Conservation (phyloP, 441 rosid genomes). For the Manihot esculenta region DNA sequence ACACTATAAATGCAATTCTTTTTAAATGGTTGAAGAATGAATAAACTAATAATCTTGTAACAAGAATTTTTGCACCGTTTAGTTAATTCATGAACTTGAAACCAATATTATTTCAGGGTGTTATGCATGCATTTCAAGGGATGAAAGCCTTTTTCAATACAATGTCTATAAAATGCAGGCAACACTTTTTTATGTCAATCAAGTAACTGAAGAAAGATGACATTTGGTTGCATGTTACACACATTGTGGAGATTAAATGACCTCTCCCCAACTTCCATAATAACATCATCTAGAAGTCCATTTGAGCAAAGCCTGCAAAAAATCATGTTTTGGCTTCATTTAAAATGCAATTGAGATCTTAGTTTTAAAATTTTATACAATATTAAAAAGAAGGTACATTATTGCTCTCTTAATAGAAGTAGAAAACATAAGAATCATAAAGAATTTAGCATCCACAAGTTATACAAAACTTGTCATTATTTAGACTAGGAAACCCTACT, state of each 20-base stretch:
- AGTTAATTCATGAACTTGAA: too few species aligned
- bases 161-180: too few species aligned
- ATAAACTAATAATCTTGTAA: not conserved
- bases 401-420: not conserved
- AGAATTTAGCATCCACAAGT: not conserved
- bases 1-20: not conserved
- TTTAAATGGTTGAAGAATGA: not conserved
- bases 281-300: slow-evolving; percentile 81
- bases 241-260: slow-evolving; percentile 89
- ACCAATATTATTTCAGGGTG: too few species aligned
- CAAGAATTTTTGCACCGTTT: too few species aligned
- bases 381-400: not conserved
- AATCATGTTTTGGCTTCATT: slow-evolving; percentile 1
- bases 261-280: slow-evolving; percentile 64
- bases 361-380: not conserved
- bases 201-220: not conserved
- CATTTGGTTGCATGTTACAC: slow-evolving; percentile 17
- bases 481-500: too few species aligned
- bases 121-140: too few species aligned
- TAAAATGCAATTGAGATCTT: not conserved
- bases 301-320: slow-evolving; percentile 70
- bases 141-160: too few species aligned
- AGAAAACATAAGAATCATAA: not conserved
- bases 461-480: too few species aligned
- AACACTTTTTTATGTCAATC: too few species aligned